These are phyloP conservation scores for Cyclotella atomus DNA, from an alignment of 108 stramenopile genomes.

Conservation along the genomic window DNA sequence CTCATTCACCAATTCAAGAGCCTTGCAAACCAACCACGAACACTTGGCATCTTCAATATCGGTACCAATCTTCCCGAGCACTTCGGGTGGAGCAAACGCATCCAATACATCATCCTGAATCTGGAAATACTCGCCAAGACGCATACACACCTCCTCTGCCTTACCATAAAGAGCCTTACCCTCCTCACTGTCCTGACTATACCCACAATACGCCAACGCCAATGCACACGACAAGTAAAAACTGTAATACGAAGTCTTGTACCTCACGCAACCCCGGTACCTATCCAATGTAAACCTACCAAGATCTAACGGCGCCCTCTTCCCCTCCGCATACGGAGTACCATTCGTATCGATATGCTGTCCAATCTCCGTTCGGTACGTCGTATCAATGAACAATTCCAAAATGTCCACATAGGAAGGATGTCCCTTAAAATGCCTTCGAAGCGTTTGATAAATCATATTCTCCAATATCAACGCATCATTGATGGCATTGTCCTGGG, in stretches of 20 bases:
- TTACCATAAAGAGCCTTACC: slow-evolving; percentile 38
- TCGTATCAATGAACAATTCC: slow-evolving; percentile 86
- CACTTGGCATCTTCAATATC: slow-evolving; percentile 99
- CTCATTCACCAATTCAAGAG: slow-evolving; percentile 56
- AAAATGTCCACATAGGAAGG: slow-evolving; percentile 74
- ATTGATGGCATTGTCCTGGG: slow-evolving; percentile 95
- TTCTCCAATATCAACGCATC: slow-evolving; percentile 94
- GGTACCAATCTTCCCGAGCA: slow-evolving; percentile 99
- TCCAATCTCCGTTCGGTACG: slow-evolving; percentile 96
- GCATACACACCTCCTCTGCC: slow-evolving; percentile 76
- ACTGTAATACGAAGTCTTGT: slow-evolving; percentile 99
- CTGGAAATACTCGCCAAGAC: slow-evolving; percentile 99
- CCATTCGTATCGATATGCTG: slow-evolving; percentile 92
- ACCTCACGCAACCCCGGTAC: slow-evolving; percentile 92
- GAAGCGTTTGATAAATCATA: slow-evolving; percentile 88
- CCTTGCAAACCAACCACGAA: slow-evolving; percentile 96
- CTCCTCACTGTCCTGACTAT: slow-evolving; percentile 23
- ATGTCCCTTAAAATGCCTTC: slow-evolving; percentile 84
- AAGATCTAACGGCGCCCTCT: slow-evolving; percentile 73
- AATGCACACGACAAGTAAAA: slow-evolving; percentile 92
- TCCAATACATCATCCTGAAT: slow-evolving; percentile 99
- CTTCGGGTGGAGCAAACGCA: slow-evolving; percentile 93
- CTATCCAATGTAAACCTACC: slow-evolving; percentile 83
- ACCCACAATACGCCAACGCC: slow-evolving; percentile 82
- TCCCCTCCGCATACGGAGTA: slow-evolving; percentile 53